Conservation (phyloP, 139 green algal genomes). For the Chlorokybus atmophyticus region DNA sequence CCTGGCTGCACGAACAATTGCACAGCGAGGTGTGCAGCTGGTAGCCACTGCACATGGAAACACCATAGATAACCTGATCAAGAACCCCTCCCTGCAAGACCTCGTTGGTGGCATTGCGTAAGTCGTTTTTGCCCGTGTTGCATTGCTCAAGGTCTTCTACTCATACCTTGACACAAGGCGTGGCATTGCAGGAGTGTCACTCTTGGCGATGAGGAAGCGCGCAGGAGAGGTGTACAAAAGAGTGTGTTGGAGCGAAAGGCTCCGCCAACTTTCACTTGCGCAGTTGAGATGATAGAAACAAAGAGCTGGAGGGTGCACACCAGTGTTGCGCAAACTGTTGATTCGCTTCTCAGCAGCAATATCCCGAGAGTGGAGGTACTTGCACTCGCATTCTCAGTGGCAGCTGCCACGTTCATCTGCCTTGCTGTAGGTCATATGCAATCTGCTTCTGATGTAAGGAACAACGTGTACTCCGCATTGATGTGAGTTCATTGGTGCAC, state of each 20-base stretch:
- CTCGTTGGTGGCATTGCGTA: background rate
- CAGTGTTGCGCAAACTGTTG: slow-evolving; percentile 5
- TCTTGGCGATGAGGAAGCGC: slow-evolving; percentile 50
- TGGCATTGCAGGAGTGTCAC: slow-evolving; percentile 46
- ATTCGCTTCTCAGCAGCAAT: slow-evolving; percentile 2
- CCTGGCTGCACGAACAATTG: slow-evolving; percentile 52
- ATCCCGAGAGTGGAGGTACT: background rate
- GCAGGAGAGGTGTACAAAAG: slow-evolving; percentile 30
- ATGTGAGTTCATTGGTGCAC: too few species aligned
- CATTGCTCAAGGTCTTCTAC: too few species aligned
- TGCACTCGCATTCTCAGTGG: too few species aligned
- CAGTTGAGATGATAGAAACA: slow-evolving; percentile 22
- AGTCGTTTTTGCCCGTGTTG: too few species aligned
- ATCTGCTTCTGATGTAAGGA: too few species aligned
- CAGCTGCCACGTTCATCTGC: too few species aligned
- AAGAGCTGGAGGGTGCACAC: slow-evolving; percentile 17
- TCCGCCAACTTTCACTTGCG: slow-evolving; percentile 22
- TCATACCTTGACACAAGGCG: too few species aligned
- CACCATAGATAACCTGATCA: slow-evolving; percentile 49
- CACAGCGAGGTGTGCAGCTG: slow-evolving; percentile 65
- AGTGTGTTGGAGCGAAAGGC: slow-evolving; percentile 26
- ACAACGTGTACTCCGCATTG: too few species aligned
- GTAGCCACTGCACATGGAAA: slow-evolving; percentile 64
- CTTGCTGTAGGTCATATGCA: too few species aligned
- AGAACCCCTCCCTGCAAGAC: slow-evolving; percentile 45